phyloP scores from a whole-genome alignment of 2,329 filamentous ascomycete genomes.

The Gremmenia infestans region DNA sequence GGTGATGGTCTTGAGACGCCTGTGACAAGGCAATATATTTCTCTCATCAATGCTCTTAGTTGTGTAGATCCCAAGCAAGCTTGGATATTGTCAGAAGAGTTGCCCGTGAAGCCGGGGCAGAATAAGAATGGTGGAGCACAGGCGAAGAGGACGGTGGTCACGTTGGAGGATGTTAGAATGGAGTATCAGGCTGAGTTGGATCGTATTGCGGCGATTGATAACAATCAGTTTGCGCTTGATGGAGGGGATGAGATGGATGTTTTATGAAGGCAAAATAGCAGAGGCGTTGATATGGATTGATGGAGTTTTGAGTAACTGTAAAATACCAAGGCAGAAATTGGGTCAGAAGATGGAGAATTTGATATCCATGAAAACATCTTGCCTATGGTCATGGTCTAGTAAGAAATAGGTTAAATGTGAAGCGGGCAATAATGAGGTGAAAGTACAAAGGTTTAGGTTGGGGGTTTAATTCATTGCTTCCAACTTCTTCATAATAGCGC shows the following conservation, averaged over 20 bases:
- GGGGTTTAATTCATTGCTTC: slow-evolving; percentile 2
- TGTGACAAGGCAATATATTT: slow-evolving; percentile 73
- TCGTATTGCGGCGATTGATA: slow-evolving; percentile 78
- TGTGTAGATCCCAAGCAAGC: slow-evolving; percentile 78
- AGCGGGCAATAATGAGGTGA: background rate
- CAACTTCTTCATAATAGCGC: slow-evolving; percentile 4
- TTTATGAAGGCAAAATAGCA: slow-evolving; percentile 23
- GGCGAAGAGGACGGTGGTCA: slow-evolving; percentile 70
- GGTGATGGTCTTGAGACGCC: slow-evolving; percentile 57
- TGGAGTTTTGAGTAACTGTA: slow-evolving; percentile 11
- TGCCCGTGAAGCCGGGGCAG: slow-evolving; percentile 31
- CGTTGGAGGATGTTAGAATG: slow-evolving; percentile 77
- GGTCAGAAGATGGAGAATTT: slow-evolving; percentile 3
- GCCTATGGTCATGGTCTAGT: background rate
- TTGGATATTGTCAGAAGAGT: slow-evolving; percentile 64
- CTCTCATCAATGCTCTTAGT: slow-evolving; percentile 86
- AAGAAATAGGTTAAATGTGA: background rate
- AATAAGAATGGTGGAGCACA: slow-evolving; percentile 2
- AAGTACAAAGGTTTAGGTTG: background rate
- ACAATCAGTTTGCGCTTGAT: slow-evolving; percentile 79
- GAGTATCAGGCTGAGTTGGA: slow-evolving; percentile 91
- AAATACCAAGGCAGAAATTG: slow-evolving; percentile 8
- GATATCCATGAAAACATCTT: slow-evolving; percentile 6
- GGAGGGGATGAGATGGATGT: slow-evolving; percentile 38
- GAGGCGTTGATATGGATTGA: slow-evolving; percentile 7